phyloP scores from a whole-genome alignment of 1,284 basidiomycete species.

The Ganoderma resinaceum region DNA sequence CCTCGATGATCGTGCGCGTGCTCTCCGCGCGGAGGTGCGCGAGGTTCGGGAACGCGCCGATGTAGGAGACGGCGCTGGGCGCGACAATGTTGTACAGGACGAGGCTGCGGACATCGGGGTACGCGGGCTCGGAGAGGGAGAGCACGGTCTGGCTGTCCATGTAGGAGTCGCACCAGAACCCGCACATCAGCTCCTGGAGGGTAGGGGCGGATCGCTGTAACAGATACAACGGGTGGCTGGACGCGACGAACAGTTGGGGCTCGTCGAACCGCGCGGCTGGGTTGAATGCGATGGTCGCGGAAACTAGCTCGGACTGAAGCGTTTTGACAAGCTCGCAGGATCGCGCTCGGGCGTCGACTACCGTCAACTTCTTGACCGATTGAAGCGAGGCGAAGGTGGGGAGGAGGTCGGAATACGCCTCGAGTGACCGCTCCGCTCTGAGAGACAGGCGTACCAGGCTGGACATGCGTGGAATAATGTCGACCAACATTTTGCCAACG shows the following conservation, averaged over 20 bases:
- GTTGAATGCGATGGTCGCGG: neutral
- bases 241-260: neutral
- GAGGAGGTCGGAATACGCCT: neutral
- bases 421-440: neutral
- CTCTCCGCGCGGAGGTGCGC: neutral
- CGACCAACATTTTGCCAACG: neutral
- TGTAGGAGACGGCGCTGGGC: neutral
- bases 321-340: neutral
- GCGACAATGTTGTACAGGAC: neutral
- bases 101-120: neutral
- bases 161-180: neutral
- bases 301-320: neutral
- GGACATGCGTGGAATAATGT: neutral
- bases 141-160: neutral
- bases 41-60: neutral
- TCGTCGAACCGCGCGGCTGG: no score
- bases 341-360: neutral
- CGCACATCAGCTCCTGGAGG: neutral
- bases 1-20: neutral
- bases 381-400: neutral
- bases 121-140: neutral
- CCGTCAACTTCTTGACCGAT: neutral
- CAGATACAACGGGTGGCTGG: neutral
- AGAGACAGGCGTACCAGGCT: neutral
- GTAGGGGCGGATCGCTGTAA: neutral